Evolutionary conservation across 441 rosid species (phyloP).

Genomic region (Hura crepitans): DNA sequence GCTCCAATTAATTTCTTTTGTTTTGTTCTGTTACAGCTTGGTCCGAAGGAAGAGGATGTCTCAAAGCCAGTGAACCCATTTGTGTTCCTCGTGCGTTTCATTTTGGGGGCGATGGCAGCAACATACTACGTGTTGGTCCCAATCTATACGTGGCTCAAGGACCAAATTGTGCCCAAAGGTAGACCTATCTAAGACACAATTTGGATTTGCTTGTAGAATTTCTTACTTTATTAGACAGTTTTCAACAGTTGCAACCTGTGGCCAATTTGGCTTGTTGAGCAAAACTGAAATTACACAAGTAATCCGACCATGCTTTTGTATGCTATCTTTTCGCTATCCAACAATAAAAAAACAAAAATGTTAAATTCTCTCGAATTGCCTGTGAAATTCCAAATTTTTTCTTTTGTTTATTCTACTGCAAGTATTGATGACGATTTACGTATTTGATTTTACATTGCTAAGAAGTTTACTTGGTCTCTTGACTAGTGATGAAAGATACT

Average conservation of each 20-base stretch:
- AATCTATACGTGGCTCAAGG: constrained; percentile 91
- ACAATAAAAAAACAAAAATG: not conserved
- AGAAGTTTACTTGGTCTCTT: too few species aligned
- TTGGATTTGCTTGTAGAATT: not conserved
- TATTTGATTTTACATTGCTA: too few species aligned
- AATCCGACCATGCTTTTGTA: not conserved
- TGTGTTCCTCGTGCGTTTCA: constrained; percentile 56
- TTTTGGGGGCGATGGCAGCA: constrained; percentile 69
- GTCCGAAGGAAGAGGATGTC: constrained; percentile 81
- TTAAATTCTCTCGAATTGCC: not conserved
- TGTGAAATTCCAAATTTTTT: not conserved
- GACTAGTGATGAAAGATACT: too few species aligned
- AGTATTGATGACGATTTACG: too few species aligned
- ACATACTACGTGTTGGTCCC: constrained; percentile 75
- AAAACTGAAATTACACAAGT: not conserved
- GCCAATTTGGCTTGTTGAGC: not conserved
- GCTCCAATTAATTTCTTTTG: too few species aligned
- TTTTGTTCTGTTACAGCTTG: constrained; percentile 48
- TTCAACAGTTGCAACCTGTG: not conserved
- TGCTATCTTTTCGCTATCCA: not conserved
- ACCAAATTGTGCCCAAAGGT: constrained; percentile 74
- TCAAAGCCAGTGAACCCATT: constrained; percentile 61
- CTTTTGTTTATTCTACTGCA: too few species aligned
- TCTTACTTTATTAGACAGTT: not conserved
- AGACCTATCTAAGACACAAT: constrained; percentile 46